These are phyloP conservation scores for Trichocomaceae sp. DNA, from an alignment of 2,329 filamentous ascomycete genomes.

Conservation along the genomic window DNA sequence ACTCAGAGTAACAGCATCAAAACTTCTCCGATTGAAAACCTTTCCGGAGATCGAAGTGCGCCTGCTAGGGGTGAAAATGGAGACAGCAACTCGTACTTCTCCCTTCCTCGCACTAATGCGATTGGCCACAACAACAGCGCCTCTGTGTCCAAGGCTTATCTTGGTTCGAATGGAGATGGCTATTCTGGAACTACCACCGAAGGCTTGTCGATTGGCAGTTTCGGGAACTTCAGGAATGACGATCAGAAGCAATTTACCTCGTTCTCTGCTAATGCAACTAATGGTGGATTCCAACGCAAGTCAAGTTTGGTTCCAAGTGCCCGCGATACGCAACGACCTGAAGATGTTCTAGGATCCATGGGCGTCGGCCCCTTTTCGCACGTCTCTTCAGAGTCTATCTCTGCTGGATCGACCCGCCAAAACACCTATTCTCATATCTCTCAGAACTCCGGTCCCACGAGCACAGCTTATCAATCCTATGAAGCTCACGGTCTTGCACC, in stretches of 20 bases:
- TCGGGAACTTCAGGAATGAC: conserved; percentile 27
- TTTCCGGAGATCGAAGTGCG: conserved; percentile 42
- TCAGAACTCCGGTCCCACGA: conserved; percentile 29
- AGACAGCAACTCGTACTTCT: conserved; percentile 43
- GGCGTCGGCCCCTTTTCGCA: conserved; percentile 26
- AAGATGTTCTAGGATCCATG: conserved; percentile 25
- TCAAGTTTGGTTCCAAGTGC: conserved; percentile 23
- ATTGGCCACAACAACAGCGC: conserved; percentile 38
- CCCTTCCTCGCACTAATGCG: conserved; percentile 38
- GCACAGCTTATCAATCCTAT: conserved; percentile 34
- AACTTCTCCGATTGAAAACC: conserved; percentile 54
- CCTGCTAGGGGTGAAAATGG: conserved; percentile 38
- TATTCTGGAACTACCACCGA: conserved; percentile 30
- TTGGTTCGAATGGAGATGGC: conserved; percentile 27
- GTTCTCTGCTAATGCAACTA: conserved; percentile 20
- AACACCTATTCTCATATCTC: conserved; percentile 28
- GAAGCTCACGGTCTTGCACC: conserved; percentile 30
- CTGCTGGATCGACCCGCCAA: conserved; percentile 20
- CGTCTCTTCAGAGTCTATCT: conserved; percentile 23
- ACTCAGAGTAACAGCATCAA: conserved; percentile 43
- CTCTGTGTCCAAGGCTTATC: conserved; percentile 27
- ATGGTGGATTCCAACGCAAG: conserved; percentile 27
- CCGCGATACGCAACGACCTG: conserved; percentile 24
- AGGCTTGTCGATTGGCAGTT: conserved; percentile 24
- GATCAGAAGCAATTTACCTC: conserved; percentile 31